These are phyloP conservation scores for Suillus subluteus DNA, from an alignment of 768 basidiomycete species.

Conservation along the genomic window DNA sequence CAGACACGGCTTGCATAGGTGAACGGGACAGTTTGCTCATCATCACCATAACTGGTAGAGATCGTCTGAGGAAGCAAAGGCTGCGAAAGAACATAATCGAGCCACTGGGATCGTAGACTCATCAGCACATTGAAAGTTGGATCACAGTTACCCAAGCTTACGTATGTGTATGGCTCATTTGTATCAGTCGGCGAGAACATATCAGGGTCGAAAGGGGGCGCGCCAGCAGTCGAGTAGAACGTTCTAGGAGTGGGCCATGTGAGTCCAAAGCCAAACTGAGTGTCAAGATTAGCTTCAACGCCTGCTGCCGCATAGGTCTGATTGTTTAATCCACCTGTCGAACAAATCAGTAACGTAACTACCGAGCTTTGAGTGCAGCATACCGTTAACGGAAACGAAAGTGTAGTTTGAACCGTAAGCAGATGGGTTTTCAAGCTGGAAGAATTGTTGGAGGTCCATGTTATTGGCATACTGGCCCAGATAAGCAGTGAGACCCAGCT, in stretches of 20 bases:
- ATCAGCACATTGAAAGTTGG: background rate
- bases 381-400: slow-evolving; percentile 60
- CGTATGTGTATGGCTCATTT: slow-evolving; percentile 54
- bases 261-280: slow-evolving; percentile 69
- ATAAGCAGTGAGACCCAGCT: slow-evolving; percentile 60
- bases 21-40: slow-evolving; percentile 72
- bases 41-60: slow-evolving; percentile 74
- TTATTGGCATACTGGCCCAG: slow-evolving; percentile 57
- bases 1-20: slow-evolving; percentile 64
- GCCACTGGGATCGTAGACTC: slow-evolving; percentile 48
- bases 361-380: slow-evolving; percentile 1
- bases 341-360: slow-evolving; percentile 12
- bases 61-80: slow-evolving; percentile 57
- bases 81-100: slow-evolving; percentile 56
- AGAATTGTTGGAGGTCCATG: slow-evolving; percentile 56
- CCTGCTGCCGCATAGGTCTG: slow-evolving; percentile 58
- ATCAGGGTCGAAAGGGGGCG: slow-evolving; percentile 62
- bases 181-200: slow-evolving; percentile 40
- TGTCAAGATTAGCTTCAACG: slow-evolving; percentile 67
- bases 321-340: slow-evolving; percentile 60
- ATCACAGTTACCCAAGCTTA: slow-evolving; percentile 25
- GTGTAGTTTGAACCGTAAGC: slow-evolving; percentile 56
- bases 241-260: slow-evolving; percentile 62
- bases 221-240: slow-evolving; percentile 66
- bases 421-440: slow-evolving; percentile 48